phyloP scores from a whole-genome alignment of 75 land plant genomes.

The Adiantum capillusveneris region DNA sequence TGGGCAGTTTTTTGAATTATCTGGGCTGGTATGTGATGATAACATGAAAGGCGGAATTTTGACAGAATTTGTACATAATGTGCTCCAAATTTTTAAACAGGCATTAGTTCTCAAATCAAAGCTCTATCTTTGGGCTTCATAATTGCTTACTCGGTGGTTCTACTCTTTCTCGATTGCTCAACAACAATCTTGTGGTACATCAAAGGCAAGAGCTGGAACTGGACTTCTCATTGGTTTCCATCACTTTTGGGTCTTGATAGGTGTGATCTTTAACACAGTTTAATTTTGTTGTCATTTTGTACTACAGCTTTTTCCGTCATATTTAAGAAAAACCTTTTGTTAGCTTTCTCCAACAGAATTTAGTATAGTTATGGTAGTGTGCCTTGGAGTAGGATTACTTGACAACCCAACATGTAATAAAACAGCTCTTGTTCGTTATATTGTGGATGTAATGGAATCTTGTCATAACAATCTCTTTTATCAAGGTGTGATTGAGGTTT shows the following conservation, averaged over 20 bases:
- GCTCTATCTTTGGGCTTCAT: not conserved
- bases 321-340: not conserved
- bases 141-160: not conserved
- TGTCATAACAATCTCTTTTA: too few relatives aligned
- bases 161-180: slow-evolving; percentile 3
- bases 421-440: not conserved
- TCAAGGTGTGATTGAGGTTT: not conserved
- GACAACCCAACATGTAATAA: not conserved
- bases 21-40: not conserved
- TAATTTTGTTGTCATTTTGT: not conserved
- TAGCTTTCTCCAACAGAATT: not conserved
- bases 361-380: not conserved
- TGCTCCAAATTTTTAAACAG: too few relatives aligned
- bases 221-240: slow-evolving; percentile 38
- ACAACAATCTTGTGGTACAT: slow-evolving; percentile 21
- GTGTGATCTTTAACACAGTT: slow-evolving; percentile 13
- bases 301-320: not conserved
- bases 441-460: not conserved
- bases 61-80: too few relatives aligned
- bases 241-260: slow-evolving; percentile 49
- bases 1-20: not conserved
- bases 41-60: too few relatives aligned
- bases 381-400: not conserved
- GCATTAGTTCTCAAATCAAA: not conserved
- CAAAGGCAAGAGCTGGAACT: slow-evolving; percentile 27